Conservation (phyloP, 2,329 filamentous ascomycete genomes). For the Talaromyces marneffei region DNA sequence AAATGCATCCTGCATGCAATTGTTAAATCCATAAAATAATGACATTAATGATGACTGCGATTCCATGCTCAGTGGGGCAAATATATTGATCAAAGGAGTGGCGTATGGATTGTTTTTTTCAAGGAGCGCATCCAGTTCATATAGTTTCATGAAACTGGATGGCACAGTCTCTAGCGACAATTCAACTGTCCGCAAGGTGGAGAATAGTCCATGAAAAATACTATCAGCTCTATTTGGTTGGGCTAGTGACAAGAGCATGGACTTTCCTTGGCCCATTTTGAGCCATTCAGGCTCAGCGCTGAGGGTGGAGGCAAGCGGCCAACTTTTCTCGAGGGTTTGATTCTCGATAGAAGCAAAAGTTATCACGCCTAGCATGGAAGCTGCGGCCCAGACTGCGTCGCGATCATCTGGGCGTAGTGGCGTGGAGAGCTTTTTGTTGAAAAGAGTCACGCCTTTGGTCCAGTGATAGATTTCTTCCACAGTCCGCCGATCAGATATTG, state of each 20-base stretch:
- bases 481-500: not conserved
- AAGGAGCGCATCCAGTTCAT: not conserved
- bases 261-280: conserved; percentile 2
- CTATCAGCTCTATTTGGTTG: not conserved
- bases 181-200: not conserved
- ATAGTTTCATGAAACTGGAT: not conserved
- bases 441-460: not conserved
- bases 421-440: not conserved
- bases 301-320: not conserved
- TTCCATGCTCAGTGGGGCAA: not conserved
- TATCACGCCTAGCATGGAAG: conserved; percentile 3
- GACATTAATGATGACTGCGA: not conserved
- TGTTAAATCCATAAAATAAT: not conserved
- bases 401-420: not conserved
- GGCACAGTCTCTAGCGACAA: not conserved
- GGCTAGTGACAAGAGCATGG: not conserved
- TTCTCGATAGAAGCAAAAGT: not conserved
- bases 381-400: not conserved
- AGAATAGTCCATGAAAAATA: not conserved
- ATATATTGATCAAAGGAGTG: not conserved
- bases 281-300: conserved; percentile 1
- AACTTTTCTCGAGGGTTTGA: not conserved
- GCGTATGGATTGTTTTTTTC: not conserved
- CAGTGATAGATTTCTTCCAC: not conserved
- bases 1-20: not conserved